A percentile compares a stretch with the other conserved stretches of the same genome.
Evolutionary conservation across 768 basidiomycete species (phyloP).

Genomic region (Leucogyrophana mollusca): DNA sequence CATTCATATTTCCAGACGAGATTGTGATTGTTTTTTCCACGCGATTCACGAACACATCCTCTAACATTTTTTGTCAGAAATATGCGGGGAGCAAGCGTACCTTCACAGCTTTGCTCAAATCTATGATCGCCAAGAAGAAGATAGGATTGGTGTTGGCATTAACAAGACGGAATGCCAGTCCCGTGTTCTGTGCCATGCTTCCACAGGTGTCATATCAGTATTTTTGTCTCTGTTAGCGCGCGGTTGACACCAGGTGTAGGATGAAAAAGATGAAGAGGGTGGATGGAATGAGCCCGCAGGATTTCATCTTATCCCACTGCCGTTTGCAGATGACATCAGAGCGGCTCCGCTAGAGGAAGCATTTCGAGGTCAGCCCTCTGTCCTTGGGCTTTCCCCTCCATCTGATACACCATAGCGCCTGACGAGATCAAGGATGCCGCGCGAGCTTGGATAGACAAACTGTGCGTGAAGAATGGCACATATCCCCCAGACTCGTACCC

Average conservation of each 20-base stretch:
- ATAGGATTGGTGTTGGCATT: slow-evolving; percentile 77
- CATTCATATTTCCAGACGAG: slow-evolving; percentile 92
- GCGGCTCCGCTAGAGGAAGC: slow-evolving; percentile 67
- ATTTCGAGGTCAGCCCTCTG: slow-evolving; percentile 48
- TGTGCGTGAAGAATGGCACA: slow-evolving; percentile 71
- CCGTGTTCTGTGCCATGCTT: slow-evolving; percentile 79
- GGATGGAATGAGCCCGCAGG: slow-evolving; percentile 86
- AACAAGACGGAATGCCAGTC: slow-evolving; percentile 68
- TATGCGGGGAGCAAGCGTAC: slow-evolving; percentile 92
- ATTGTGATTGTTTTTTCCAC: no score
- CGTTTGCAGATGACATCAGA: slow-evolving; percentile 93
- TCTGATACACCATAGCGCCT: slow-evolving; percentile 47
- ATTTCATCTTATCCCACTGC: slow-evolving; percentile 90
- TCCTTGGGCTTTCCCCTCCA: neutral
- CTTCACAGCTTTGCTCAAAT: slow-evolving; percentile 82
- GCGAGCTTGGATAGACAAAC: slow-evolving; percentile 71
- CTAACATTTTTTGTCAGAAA: no score
- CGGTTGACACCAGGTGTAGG: slow-evolving; percentile 41
- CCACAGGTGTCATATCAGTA: slow-evolving; percentile 63
- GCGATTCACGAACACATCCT: neutral
- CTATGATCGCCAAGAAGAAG: slow-evolving; percentile 78
- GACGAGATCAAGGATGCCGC: slow-evolving; percentile 69
- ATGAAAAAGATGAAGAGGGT: slow-evolving; percentile 64
- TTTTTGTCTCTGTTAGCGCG: neutral
- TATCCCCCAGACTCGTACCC: slow-evolving; percentile 91